Evolutionary conservation across 177 flowering plant genomes (phyloP), one percentile per base, ranked within the genome.

Genomic region (Vitis hybrid): DNA sequence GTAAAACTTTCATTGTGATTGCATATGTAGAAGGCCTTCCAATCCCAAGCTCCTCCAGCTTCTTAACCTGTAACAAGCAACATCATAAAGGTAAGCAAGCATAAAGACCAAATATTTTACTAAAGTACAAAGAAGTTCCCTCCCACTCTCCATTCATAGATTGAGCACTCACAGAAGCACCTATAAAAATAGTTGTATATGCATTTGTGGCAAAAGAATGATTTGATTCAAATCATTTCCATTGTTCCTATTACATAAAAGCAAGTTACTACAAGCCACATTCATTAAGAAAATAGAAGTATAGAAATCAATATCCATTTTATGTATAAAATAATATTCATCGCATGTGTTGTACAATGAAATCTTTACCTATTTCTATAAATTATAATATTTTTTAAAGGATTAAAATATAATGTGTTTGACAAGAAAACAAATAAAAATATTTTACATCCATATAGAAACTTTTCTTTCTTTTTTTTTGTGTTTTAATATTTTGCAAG

Each of bases 1-100:
- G 84, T 58, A 95, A 78, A 59, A 91, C 93, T 80, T 88, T 93
- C 52, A 95, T 63, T 35, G 88, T 90, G 62, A 74, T 56, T 62
- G 99, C 98, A 88, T 95, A 95, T 46, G 99, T 95, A 52, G 99
- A 95, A 62, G 99, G 99, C 78, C 99, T 86, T 72, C 99, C 99
- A 70, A 95, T 95, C 27, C 99, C 99, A 78, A 95, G 96, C 77
- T 95, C 99, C 83, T 95, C 99, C 72, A 95, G 72, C 84, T 87
- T 95, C 78, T 89, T 90, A 62, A 95, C 86, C 95, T 90, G 75
- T 51, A 57, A 60, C 48, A 68, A 19, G 21, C 48, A 69, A 68
- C 35, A 66, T 11, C 52, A 51, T 2, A 68, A 63, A 71, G 40
- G 27, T 61, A n/a, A 61, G 56, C 59, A 59, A 54, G 27, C 50